Base-by-base conservation (phyloP, 345 rosid genomes). In the Arabis alpina region DNA sequence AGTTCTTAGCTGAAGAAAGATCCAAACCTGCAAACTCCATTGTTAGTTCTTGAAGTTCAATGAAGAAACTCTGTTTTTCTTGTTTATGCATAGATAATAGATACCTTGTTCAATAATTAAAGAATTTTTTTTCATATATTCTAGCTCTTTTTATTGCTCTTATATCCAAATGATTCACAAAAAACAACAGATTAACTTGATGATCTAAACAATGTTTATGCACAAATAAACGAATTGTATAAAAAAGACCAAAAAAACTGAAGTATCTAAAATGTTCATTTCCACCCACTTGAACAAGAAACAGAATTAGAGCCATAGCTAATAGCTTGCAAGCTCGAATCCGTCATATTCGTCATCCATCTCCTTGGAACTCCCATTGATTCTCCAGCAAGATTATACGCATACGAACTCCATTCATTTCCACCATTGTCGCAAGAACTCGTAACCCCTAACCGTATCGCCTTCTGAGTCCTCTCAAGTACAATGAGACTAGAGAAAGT, bases 401-500 rank as follows among this genome's bases (percentile, higher is more conserved):
- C 96, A 77, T 89, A 94, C 1, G 93, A 88, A 68, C 95, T 87
- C 99, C 97, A 94, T 49, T 78, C 76, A 6, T 77, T 80, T 54
- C 80, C 83, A 41, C 79, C 75, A 49, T 69, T 71, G 14, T 80
- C 77, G 10, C 98, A 94, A 0, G 79, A 79, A 68, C 81, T 86
- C 51, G 70, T 49, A 15, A 80, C n/a, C 4, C 99, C 99, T 81
- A 75, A 83, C 42, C 79, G 79, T 13, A 79, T 77, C 71, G 80
- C 83, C 80, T 81, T 92, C 58, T 94, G 99, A 4, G 99, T 89
- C 74, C 99, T 84, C 52, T 88, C 96, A 11, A 94, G 96, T 51
- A 76, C 95, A 40, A 94, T 72, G 25, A 94, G 97, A 81, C 97
- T 88, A 6, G 99, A 92, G 80, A 94, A 94, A 2, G 99, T 94